Base-by-base conservation (phyloP, 2,329 filamentous ascomycete genomes). In the Knoxdaviesia proteae region DNA sequence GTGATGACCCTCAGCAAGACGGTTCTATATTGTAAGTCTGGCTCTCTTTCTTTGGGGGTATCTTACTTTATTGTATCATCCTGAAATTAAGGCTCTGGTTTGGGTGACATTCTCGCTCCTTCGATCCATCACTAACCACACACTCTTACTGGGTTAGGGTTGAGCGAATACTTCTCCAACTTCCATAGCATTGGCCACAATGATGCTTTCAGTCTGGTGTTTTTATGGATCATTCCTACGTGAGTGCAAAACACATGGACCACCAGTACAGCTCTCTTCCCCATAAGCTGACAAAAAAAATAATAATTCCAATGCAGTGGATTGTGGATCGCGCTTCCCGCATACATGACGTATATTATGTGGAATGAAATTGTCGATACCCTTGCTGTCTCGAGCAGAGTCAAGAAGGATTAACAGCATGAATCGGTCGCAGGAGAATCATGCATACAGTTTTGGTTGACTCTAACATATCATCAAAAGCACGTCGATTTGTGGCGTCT, bases 1-100 rank as follows among this genome's bases (percentile, higher is more conserved):
- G 62, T 74, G 42, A 74, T 74, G 71, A 76, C 71, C 1, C 49
- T 74, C 7, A 71, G 67, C 61, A 76, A 75, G 64, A 75, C 71
- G n/a, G 53, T 67, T 7, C 54, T 76, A 3, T 76, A 76, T 52
- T 73, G 71, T 71, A 48, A 54, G 69, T 62, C 9, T 20, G 5
- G 3, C 33, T 38, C 38, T 40, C 31, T 40, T 42, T 36, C 20
- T 38, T 39, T 42, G 40, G 11, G 5, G 10, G 30, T 10, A 7
- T 9, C 40, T 41, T 10, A 7, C 7, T 5, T 7, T 9, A 7
- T n/a, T 11, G 31, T 8, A 7, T 34, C 10, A 29, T n/a, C n/a
- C n/a, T n/a, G n/a, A n/a, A n/a, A 3, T 6, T 6, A 7, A 38
- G 29, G 20, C 36, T 5, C 33, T 34, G 9, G 6, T 5, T 39